Conservation (phyloP, 306 rosid genomes). For the Lablab purpureus region DNA sequence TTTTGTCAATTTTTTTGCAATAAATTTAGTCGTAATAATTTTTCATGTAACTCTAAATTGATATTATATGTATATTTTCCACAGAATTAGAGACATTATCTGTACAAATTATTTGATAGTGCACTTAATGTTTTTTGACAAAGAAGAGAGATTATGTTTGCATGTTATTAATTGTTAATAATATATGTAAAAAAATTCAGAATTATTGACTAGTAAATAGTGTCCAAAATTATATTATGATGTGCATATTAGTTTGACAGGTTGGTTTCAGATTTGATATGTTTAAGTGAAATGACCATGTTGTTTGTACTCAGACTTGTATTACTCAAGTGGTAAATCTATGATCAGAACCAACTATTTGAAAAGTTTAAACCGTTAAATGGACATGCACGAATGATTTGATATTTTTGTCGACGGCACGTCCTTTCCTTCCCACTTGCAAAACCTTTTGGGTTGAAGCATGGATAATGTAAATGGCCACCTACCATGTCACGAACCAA, state of each 20-base stretch:
- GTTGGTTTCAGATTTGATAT: background rate
- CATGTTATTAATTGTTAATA: background rate
- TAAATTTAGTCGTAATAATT: background rate
- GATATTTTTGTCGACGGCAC: too few relatives aligned
- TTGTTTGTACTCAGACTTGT: too few relatives aligned
- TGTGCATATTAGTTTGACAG: background rate
- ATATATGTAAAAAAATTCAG: background rate
- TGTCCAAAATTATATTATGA: background rate
- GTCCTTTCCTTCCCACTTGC: background rate
- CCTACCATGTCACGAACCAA: background rate
- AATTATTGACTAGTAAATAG: background rate
- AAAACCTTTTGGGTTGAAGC: background rate
- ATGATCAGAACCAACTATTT: background rate
- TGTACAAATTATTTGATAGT: background rate
- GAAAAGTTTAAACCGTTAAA: background rate
- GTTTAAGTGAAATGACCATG: background rate
- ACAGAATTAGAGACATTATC: background rate
- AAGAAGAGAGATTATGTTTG: conserved; percentile 2
- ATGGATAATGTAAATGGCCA: background rate
- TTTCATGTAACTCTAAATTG: background rate
- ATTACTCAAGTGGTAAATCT: background rate
- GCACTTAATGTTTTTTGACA: conserved; percentile 9
- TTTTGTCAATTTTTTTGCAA: background rate
- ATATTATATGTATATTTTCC: background rate
- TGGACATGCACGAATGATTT: too few relatives aligned